These are phyloP conservation scores for Berkeleyomyces rouxiae DNA, from an alignment of 2,329 filamentous ascomycete genomes.

Conservation along the genomic window DNA sequence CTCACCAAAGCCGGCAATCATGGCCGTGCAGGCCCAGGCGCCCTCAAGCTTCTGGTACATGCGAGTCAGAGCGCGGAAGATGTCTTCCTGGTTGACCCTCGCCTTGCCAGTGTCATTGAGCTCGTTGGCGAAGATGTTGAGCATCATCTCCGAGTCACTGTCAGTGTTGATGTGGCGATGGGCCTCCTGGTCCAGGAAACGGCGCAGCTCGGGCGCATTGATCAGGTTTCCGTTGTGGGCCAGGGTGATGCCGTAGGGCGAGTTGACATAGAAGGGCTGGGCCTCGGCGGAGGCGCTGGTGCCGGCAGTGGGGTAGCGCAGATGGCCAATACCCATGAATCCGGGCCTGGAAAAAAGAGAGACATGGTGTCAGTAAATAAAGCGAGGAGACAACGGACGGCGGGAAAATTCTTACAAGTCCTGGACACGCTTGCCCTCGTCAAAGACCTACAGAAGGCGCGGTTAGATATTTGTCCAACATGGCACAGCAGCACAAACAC, in stretches of 20 bases:
- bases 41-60: slow-evolving; percentile 61
- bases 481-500: not conserved
- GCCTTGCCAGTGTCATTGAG: slow-evolving; percentile 67
- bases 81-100: slow-evolving; percentile 60
- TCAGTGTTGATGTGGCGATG: slow-evolving; percentile 83
- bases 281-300: slow-evolving; percentile 61
- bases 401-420: slow-evolving; percentile 21
- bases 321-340: slow-evolving; percentile 71
- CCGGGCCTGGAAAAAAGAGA: slow-evolving; percentile 38
- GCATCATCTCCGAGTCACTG: slow-evolving; percentile 66
- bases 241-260: slow-evolving; percentile 65
- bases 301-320: slow-evolving; percentile 80
- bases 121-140: slow-evolving; percentile 77
- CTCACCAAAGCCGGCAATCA: slow-evolving; percentile 62
- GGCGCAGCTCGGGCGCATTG: slow-evolving; percentile 51
- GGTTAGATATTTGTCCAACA: not conserved
- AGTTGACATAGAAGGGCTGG: slow-evolving; percentile 81
- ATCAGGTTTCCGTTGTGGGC: slow-evolving; percentile 82
- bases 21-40: slow-evolving; percentile 64
- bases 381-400: not conserved
- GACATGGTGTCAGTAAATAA: not conserved
- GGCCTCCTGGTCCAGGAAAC: slow-evolving; percentile 59
- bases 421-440: slow-evolving; percentile 47
- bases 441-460: slow-evolving; percentile 47
- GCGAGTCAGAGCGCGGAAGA: slow-evolving; percentile 53